Evolutionary conservation across 768 basidiomycete genomes (phyloP).

Genomic region (Lactarius hatsudake): DNA sequence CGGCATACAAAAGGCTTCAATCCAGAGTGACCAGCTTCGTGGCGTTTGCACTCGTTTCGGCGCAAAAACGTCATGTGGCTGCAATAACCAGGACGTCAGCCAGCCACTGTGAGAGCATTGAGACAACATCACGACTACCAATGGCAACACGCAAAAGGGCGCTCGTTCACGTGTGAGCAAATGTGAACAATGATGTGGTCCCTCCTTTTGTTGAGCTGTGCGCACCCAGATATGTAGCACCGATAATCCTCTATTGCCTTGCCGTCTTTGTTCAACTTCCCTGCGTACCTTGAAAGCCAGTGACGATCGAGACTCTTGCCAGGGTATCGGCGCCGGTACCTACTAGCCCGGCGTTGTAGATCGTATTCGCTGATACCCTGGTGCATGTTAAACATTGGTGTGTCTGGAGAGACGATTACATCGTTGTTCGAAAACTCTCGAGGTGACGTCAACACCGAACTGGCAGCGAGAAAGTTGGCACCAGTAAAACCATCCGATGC

Average conservation of each 20-base stretch:
- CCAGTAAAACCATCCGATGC: background rate
- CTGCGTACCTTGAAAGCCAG: conserved; percentile 68
- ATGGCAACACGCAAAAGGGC: conserved; percentile 59
- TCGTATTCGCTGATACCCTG: conserved; percentile 54
- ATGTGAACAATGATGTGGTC: conserved; percentile 76
- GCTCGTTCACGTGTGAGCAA: conserved; percentile 66
- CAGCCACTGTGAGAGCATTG: background rate
- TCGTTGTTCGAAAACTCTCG: background rate
- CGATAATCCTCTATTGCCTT: conserved; percentile 58
- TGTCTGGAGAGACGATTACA: conserved; percentile 25
- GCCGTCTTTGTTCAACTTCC: conserved; percentile 57
- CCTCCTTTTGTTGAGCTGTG: conserved; percentile 65
- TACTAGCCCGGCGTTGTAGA: conserved; percentile 52
- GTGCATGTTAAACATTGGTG: conserved; percentile 62
- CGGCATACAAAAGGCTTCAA: conserved; percentile 56
- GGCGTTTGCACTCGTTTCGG: conserved; percentile 76
- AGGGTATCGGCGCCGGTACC: conserved; percentile 52
- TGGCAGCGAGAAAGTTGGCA: background rate
- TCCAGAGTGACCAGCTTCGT: conserved; percentile 63
- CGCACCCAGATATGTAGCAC: conserved; percentile 65
- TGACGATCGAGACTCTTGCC: conserved; percentile 58
- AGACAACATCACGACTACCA: conserved; percentile 43
- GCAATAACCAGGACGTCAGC: conserved; percentile 25
- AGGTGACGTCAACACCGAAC: conserved; percentile 6
- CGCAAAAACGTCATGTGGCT: conserved; percentile 65